phyloP scores from a whole-genome alignment of 345 rosid genomes.

The Hirschfeldia incana region DNA sequence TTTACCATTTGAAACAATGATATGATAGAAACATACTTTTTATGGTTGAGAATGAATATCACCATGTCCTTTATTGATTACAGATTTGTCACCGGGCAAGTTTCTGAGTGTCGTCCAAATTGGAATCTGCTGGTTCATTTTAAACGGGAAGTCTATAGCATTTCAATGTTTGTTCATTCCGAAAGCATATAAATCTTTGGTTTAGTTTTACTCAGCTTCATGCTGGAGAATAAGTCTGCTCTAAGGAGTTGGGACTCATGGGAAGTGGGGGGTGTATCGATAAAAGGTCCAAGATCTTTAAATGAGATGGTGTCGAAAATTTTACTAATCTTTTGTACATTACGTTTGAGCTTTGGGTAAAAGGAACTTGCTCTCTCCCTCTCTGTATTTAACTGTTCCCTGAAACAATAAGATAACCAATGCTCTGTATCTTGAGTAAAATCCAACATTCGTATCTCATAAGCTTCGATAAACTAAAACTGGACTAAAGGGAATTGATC shows the following conservation, averaged over 20 bases:
- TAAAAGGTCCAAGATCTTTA: conserved; percentile 16
- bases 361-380: neutral
- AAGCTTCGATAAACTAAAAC: neutral
- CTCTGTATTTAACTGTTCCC: conserved; percentile 14
- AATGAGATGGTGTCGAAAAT: conserved; percentile 39
- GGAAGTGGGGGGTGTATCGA: neutral
- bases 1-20: conserved; percentile 17
- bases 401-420: conserved; percentile 19
- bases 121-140: conserved; percentile 20
- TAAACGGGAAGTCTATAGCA: conserved; percentile 30
- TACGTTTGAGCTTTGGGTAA: conserved; percentile 22
- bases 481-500: neutral
- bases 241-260: conserved; percentile 24
- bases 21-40: conserved; percentile 21
- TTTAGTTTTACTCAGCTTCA: conserved; percentile 19
- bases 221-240: conserved; percentile 32
- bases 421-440: conserved; percentile 20
- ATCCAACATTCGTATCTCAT: conserved; percentile 7
- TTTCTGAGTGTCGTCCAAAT: conserved; percentile 1
- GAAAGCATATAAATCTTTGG: conserved; percentile 34
- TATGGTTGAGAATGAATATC: conserved; percentile 31
- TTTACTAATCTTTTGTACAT: conserved; percentile 31
- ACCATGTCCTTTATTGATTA: conserved; percentile 21
- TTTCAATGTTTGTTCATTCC: conserved; percentile 25
- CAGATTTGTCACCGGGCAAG: conserved; percentile 22